Evolutionary conservation across 2,329 filamentous ascomycete species (phyloP).

Genomic region (Aaosphaeria arxii): DNA sequence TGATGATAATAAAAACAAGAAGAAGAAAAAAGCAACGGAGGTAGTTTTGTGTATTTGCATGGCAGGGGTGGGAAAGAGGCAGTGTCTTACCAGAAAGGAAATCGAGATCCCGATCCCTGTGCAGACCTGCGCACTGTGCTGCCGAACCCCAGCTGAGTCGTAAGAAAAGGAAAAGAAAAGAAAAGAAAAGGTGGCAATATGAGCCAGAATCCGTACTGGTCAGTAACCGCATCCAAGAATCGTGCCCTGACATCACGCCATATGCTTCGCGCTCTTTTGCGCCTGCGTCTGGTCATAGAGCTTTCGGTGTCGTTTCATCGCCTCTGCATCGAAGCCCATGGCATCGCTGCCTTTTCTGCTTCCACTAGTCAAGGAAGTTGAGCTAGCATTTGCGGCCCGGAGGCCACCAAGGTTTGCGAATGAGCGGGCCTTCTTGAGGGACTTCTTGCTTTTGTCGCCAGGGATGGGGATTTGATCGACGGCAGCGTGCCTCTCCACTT

Average conservation of each 20-base stretch:
- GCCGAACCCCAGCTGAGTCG: background rate
- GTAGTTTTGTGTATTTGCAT: no score
- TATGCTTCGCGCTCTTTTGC: no score
- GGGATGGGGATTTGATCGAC: constrained; percentile 11
- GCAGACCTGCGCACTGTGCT: no score
- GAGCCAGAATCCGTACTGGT: background rate
- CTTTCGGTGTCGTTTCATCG: constrained; percentile 36
- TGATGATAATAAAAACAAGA: no score
- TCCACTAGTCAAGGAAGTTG: constrained; percentile 20
- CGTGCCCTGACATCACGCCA: background rate
- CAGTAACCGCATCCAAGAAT: background rate
- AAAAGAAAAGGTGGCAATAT: background rate
- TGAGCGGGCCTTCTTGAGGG: constrained; percentile 36
- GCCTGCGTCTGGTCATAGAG: constrained; percentile 15
- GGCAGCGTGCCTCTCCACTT: constrained; percentile 21
- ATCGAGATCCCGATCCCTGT: no score
- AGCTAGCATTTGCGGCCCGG: constrained; percentile 26
- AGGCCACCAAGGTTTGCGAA: constrained; percentile 24
- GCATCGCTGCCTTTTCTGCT: constrained; percentile 33
- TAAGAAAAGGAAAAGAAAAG: constrained; percentile 7
- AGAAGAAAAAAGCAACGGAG: no score
- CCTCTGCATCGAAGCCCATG: constrained; percentile 29
- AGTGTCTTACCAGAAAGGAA: no score
- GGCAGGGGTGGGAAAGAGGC: no score
- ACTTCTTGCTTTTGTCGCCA: constrained; percentile 29